Base-by-base conservation (phyloP, 495 filamentous ascomycete genomes). In the Tuber indicum region DNA sequence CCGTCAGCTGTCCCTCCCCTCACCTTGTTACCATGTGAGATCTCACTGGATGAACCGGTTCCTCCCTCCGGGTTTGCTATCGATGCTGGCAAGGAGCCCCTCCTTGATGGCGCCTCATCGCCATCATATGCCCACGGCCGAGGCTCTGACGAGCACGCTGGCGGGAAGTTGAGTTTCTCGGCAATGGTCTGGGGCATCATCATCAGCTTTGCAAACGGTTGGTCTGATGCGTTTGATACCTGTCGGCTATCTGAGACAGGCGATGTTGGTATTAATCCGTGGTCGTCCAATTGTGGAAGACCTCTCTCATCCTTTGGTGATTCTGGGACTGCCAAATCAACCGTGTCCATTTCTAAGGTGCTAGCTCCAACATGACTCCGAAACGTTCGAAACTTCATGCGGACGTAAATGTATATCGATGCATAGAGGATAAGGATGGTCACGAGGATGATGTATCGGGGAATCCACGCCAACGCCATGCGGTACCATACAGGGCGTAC, bases 401-500 rank as follows among this genome's bases (percentile, higher is more conserved):
- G 85, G 19, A 92, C 88, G 78, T 92, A 91, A n/a, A 90, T 81
- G 81, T 93, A 93, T 44, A 94, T 90, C 3, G 88, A 86, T 41
- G 87, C 84, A 76, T 92, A 92, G 16, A 93, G 88, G 72, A 85
- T 80, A 17, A 92, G 79, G 75, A 93, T 89, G 66, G 87, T 85
- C 47, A 86, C 83, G 78, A 90, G 88, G 45, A 94, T 90, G 41
- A 92, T 73, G 76, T 94, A 94, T 44, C 92, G 87, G 45, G 92
- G 92, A 23, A 90, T 86, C 92, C 92, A 94, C 71, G 87, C 87
- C 45, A 94, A 85, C 5, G 87, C 89, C 45, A 91, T 85, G 49
- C 90, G 87, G 78, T 89, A 91, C 91, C 90, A 92, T 49, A 86
- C 85, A n/a, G 86, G 86, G 39, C 88, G 85, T 19, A 89, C 85